A percentile compares a stretch with the other conserved stretches of the same genome.
These are phyloP conservation scores for Annona squamosa DNA, from an alignment of 164 flowering plant genomes.

Conservation along the genomic window DNA sequence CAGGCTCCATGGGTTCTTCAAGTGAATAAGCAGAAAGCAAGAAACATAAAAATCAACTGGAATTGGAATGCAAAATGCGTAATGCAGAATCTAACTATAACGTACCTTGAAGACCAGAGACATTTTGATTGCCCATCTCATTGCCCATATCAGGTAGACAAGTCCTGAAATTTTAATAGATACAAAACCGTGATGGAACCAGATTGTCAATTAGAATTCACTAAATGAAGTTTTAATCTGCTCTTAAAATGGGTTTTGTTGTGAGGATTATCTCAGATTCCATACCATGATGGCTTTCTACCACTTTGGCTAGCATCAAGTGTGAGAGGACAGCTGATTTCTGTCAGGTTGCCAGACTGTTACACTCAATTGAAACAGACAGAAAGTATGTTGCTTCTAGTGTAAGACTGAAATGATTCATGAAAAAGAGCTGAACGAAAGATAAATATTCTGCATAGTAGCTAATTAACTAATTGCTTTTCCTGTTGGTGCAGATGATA, in stretches of 20 bases:
- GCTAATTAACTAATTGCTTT: background rate
- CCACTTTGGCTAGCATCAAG: background rate
- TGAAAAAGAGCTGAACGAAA: too few species aligned
- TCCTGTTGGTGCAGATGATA: background rate
- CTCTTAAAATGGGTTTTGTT: background rate
- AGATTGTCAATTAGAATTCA: background rate
- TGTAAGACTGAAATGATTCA: background rate
- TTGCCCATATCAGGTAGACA: constrained; percentile 34
- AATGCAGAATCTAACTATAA: constrained; percentile 1
- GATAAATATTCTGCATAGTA: background rate
- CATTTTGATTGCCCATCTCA: constrained; percentile 52
- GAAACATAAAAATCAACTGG: background rate
- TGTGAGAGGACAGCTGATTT: constrained; percentile 1
- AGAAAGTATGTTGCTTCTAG: background rate
- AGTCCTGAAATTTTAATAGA: constrained; percentile 22
- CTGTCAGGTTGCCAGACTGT: constrained; percentile 2
- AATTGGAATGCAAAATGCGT: background rate
- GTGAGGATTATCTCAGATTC: constrained; percentile 1
- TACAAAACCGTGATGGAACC: background rate
- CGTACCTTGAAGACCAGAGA: constrained; percentile 40
- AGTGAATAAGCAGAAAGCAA: constrained; percentile 21
- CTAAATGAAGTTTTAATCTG: constrained; percentile 1
- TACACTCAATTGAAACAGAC: background rate
- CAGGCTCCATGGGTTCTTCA: constrained; percentile 21
- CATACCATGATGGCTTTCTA: constrained; percentile 29